phyloP scores from a whole-genome alignment of 768 basidiomycete species.

The Glaciozyma antarctica region DNA sequence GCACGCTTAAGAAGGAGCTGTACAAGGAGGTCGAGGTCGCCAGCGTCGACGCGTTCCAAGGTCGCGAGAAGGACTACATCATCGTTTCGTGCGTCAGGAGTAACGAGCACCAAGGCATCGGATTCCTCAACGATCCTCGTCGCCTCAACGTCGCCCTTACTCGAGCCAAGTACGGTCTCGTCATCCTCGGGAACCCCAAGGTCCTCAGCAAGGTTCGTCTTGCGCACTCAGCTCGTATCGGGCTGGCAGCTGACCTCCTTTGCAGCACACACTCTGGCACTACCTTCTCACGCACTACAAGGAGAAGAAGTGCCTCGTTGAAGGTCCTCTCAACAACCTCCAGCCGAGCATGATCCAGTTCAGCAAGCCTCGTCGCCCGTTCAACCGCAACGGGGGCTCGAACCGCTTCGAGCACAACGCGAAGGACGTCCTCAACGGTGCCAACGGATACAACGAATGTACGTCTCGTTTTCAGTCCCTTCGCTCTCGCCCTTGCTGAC shows the following conservation, averaged over 20 bases:
- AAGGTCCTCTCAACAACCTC: conserved; percentile 90
- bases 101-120: conserved; percentile 99
- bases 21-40: conserved; percentile 99
- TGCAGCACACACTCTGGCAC: conserved; percentile 94
- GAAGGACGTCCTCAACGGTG: conserved; percentile 54
- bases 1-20: conserved; percentile 95
- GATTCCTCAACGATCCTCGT: conserved; percentile 95
- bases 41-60: conserved; percentile 98
- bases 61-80: conserved; percentile 99
- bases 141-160: conserved; percentile 94
- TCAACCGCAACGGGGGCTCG: conserved; percentile 85
- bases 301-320: conserved; percentile 84
- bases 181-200: conserved; percentile 99
- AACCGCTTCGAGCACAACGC: conserved; percentile 86
- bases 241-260: background rate
- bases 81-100: conserved; percentile 94
- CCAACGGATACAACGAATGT: conserved; percentile 20
- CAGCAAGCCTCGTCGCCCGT: conserved; percentile 85
- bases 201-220: conserved; percentile 83
- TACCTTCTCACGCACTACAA: conserved; percentile 98
- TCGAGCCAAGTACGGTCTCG: conserved; percentile 93
- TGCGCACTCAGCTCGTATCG: background rate
- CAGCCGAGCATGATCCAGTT: conserved; percentile 99
- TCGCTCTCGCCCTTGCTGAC: background rate
- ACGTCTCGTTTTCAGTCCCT: background rate